Evolutionary conservation across 2,329 filamentous ascomycete species (phyloP), one percentile per base, ranked within the genome.

Genomic region (Pleoardoris graminearum): DNA sequence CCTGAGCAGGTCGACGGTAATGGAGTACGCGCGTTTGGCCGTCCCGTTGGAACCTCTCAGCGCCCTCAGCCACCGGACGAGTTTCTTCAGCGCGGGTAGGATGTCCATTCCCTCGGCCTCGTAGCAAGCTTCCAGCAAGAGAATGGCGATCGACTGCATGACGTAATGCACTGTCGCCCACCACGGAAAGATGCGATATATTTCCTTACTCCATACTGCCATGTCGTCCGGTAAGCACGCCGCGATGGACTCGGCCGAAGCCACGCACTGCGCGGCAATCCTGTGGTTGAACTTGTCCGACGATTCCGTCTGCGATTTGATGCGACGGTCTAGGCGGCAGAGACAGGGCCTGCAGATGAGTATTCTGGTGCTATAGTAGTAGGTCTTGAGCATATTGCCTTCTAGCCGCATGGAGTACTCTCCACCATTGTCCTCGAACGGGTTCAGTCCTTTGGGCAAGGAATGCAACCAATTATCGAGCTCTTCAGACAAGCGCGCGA

Each of bases 121-220:
- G 43, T 68, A 67, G 8, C 67, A 67, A 5, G 76, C 47, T 50
- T 75, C 74, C 5, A 74, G 63, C 51, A 76, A 61, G 11, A 76
- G 58, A 22, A 76, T 55, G 1, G 67, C 61, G 4, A 69, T 59
- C 5, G 73, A 69, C 59, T 76, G 75, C 62, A 75, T 72, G 11
- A 77, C 60, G 43, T 67, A 64, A 50, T 75, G 72, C 12, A 75
- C 59, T n/a, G 72, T 58, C 14, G 66, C 69, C 72, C 73, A 76
- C 74, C 74, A 76, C 3, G 75, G 74, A 19, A 58, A 57, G 2
- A 48, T 25, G 17, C 57, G 46, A 43, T 67, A 67, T 2, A 66
- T 47, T 8, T 21, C 36, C 33, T 30, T 43, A 11, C 14, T 19
- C 22, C 37, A 48, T 12, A 32, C 46, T 16, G 41, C 30, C 33